Base-by-base conservation (phyloP, 2,329 filamentous ascomycete species). In the Calonectria ilicicola region DNA sequence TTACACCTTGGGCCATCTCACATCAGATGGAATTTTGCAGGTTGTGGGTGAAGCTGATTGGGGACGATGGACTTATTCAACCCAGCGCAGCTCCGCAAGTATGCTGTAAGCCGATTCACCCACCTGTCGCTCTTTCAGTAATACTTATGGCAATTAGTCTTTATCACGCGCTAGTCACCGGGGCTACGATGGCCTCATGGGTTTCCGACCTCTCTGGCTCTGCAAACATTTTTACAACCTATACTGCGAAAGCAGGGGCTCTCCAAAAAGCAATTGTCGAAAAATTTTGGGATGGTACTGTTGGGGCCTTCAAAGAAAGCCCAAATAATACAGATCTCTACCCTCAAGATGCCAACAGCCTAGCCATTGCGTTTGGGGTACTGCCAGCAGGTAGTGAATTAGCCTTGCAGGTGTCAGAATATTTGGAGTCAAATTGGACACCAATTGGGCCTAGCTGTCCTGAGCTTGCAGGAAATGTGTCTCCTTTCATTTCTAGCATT, bases 41-140 rank as follows among this genome's bases (percentile, higher is more conserved):
- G 58, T 63, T 17, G 40, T 85, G 38, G 67, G 67, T 2, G 19
- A 51, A 9, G 21, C 32, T 5, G 67, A 69, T 15, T 69, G 67
- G 67, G 67, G 67, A 46, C 60, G 58, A 53, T 27, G 46, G 27
- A 64, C 58, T 10, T 69, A 64, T 53, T 47, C 42, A 8, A 53
- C 23, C 3, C 56, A 69, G 15, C 29, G 56, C 4, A 62, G 56
- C 27, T 51, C 67, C 49, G 56, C 58, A 19, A 69, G 35, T 26
- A 69, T 64, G 67, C 67, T 69, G 67, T 69, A 42, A 17, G 67
- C 26, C 12, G 4, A 4, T 2, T 14, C 7, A 35, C 5, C 7
- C 2, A 0, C 1, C 38, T 6, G 1, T 7, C 17, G 1, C 2
- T 12, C 14, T 29, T 44, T 17, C n/a, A 35, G 1, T 19, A 26